These are phyloP conservation scores for Paecilomyces niveus DNA, from an alignment of 2,329 filamentous ascomycete species.

Conservation along the genomic window DNA sequence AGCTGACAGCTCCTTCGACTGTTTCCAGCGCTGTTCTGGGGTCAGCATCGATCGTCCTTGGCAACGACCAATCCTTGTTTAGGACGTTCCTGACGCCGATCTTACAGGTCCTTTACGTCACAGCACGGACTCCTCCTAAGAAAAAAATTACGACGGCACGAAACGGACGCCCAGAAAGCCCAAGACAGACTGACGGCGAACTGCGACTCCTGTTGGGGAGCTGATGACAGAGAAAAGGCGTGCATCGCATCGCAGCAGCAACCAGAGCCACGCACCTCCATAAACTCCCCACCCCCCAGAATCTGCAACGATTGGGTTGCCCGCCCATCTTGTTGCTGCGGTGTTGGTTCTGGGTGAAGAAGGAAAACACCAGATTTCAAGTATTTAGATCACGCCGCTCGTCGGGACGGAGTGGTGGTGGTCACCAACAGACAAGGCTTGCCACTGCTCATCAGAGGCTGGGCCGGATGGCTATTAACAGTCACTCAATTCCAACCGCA, in stretches of 20 bases:
- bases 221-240: background rate
- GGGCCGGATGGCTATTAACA: background rate
- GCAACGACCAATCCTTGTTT: background rate
- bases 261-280: background rate
- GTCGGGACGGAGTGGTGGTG: background rate
- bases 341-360: background rate
- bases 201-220: background rate
- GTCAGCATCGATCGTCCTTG: background rate
- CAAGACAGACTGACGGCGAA: background rate
- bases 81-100: background rate
- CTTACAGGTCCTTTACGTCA: constrained; percentile 8
- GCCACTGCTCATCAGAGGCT: background rate
- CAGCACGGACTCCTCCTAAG: background rate
- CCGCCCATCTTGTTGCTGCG: background rate
- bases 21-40: no score
- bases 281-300: background rate
- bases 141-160: background rate
- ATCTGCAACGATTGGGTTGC: background rate
- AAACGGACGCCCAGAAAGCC: background rate
- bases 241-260: background rate
- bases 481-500: background rate
- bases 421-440: background rate
- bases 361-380: background rate
- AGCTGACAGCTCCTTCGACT: no score
- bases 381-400: background rate